phyloP scores from a whole-genome alignment of 257 asterid genomes.

The Vinca minor region DNA sequence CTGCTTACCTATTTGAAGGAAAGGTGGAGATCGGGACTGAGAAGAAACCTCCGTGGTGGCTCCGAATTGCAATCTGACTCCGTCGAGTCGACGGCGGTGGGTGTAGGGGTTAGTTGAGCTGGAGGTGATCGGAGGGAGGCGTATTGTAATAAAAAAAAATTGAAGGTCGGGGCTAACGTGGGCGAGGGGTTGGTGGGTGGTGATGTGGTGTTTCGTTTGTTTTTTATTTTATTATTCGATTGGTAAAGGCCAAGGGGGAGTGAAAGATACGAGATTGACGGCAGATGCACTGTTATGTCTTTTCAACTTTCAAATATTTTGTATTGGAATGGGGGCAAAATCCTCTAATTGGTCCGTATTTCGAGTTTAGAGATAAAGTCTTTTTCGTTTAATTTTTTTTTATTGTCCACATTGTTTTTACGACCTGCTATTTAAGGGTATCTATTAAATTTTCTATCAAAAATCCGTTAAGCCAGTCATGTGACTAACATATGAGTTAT shows the following conservation, averaged over 20 bases:
- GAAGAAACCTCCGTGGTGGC: conserved; percentile 1
- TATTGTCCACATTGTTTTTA: too few species aligned
- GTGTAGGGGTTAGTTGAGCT: conserved; percentile 11
- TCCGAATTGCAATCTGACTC: conserved; percentile 5
- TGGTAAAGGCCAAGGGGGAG: not conserved
- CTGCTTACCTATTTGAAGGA: conserved; percentile 1
- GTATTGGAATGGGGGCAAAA: too few species aligned
- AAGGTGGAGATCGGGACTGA: conserved; percentile 11
- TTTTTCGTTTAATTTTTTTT: too few species aligned
- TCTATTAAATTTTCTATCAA: too few species aligned
- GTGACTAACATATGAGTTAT: too few species aligned
- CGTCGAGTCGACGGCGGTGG: conserved; percentile 12
- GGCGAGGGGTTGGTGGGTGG: conserved; percentile 2
- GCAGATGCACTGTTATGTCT: not conserved
- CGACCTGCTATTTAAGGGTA: too few species aligned
- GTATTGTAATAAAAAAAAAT: conserved; percentile 1
- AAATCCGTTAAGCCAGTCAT: too few species aligned
- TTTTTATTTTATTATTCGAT: not conserved
- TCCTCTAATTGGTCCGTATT: too few species aligned
- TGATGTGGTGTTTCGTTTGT: not conserved
- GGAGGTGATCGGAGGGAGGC: conserved; percentile 15
- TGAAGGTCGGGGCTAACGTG: not conserved
- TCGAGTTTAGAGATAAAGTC: too few species aligned
- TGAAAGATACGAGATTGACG: not conserved
- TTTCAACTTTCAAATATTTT: not conserved